A percentile compares a stretch with the other conserved stretches of the same genome.
Conservation (phyloP, 441 rosid genomes). For the Geranium incanum region DNA sequence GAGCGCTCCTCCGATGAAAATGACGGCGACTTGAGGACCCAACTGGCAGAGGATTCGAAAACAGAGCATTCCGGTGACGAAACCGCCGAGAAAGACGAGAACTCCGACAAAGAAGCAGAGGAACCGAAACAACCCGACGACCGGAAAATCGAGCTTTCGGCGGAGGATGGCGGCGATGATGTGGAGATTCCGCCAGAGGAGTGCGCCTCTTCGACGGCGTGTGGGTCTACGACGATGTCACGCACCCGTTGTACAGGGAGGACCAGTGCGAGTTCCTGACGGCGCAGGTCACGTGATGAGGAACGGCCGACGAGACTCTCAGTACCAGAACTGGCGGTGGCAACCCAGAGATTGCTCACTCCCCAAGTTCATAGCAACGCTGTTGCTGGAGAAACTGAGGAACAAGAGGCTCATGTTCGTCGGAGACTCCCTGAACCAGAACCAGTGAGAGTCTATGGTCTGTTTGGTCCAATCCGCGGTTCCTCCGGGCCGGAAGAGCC, state of each 20-base stretch:
- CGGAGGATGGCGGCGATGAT: slow-evolving; percentile 16
- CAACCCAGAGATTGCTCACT: slow-evolving; percentile 71
- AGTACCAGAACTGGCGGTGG: slow-evolving; percentile 85
- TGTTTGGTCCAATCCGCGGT: slow-evolving; percentile 74
- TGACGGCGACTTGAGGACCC: slow-evolving; percentile 26
- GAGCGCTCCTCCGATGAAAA: no score
- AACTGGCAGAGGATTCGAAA: slow-evolving; percentile 4
- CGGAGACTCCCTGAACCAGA: slow-evolving; percentile 82
- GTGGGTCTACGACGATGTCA: slow-evolving; percentile 63
- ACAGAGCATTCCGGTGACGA: slow-evolving; percentile 8
- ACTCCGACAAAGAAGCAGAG: slow-evolving; percentile 4
- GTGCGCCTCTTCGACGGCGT: slow-evolving; percentile 70
- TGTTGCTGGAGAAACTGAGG: slow-evolving; percentile 68
- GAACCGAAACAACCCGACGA: slow-evolving; percentile 9
- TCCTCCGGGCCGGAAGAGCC: slow-evolving; percentile 63
- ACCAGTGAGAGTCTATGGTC: slow-evolving; percentile 31
- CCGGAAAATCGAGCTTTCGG: slow-evolving; percentile 23
- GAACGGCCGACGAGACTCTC: slow-evolving; percentile 74
- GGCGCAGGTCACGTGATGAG: slow-evolving; percentile 78
- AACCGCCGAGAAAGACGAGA: not conserved
- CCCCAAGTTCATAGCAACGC: slow-evolving; percentile 68
- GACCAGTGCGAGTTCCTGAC: slow-evolving; percentile 78
- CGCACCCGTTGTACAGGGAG: slow-evolving; percentile 68
- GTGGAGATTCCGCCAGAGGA: slow-evolving; percentile 59
- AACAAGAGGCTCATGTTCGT: slow-evolving; percentile 96